phyloP scores from a whole-genome alignment of 2,329 filamentous ascomycete genomes.

The Verticillium klebahnii region DNA sequence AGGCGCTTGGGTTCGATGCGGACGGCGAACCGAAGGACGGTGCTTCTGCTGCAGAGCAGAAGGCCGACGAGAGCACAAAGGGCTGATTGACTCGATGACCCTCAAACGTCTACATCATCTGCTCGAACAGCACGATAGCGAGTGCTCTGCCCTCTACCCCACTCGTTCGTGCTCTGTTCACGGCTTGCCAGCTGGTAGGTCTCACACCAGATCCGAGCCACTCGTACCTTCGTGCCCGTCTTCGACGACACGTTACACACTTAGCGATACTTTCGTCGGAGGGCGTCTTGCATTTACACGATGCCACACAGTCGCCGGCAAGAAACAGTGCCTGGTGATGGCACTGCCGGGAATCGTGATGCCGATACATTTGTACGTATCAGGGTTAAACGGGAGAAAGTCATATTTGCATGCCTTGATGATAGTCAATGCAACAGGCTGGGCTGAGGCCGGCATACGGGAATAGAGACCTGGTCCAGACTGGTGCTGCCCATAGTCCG shows the following conservation, averaged over 20 bases:
- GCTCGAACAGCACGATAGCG: background rate
- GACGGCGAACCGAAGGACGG: background rate
- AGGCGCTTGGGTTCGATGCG: conserved; percentile 73
- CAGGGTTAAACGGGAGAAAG: no score
- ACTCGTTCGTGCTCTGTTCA: background rate
- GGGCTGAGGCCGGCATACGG: no score
- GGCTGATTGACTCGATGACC: background rate
- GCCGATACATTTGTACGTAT: background rate
- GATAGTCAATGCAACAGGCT: no score
- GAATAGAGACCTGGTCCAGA: no score
- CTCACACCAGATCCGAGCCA: background rate
- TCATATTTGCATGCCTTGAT: no score
- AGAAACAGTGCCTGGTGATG: background rate
- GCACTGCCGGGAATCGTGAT: background rate
- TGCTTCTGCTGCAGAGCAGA: background rate
- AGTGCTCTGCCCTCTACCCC: background rate
- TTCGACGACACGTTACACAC: background rate
- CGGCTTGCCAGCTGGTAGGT: background rate
- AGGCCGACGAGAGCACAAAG: background rate
- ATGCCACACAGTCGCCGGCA: background rate
- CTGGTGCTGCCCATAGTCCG: no score
- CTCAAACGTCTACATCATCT: background rate
- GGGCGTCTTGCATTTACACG: background rate
- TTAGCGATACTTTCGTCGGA: background rate
- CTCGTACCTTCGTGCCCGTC: background rate